phyloP scores from a whole-genome alignment of 805 yeast genomes.

The Kluyveromyces starmeri region DNA sequence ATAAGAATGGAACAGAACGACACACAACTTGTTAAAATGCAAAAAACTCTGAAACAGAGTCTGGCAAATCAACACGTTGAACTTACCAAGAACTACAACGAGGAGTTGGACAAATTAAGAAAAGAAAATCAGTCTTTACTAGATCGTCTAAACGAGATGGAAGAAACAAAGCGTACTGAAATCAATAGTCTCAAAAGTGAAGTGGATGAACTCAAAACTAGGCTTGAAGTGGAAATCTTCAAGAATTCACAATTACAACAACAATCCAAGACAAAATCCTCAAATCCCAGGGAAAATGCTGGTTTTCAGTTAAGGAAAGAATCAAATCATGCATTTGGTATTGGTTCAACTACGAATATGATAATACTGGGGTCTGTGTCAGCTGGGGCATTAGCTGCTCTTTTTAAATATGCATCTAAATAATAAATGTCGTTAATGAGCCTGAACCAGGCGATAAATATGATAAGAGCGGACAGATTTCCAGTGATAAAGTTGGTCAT shows the following conservation, averaged over 20 bases:
- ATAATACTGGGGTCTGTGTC: conserved; percentile 9
- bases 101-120: conserved; percentile 13
- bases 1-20: conserved; percentile 27
- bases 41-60: conserved; percentile 22
- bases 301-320: background rate
- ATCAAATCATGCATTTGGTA: background rate
- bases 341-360: conserved; percentile 2
- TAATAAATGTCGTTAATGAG: background rate
- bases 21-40: conserved; percentile 21
- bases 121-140: conserved; percentile 12
- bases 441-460: background rate
- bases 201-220: conserved; percentile 26
- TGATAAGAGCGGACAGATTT: too few species aligned
- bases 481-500: too few species aligned
- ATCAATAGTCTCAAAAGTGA: conserved; percentile 18
- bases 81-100: conserved; percentile 14
- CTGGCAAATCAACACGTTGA: conserved; percentile 22
- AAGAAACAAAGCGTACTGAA: conserved; percentile 11
- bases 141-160: conserved; percentile 9
- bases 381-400: conserved; percentile 9
- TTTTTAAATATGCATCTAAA: conserved; percentile 9
- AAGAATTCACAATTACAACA: conserved; percentile 17
- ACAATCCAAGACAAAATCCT: background rate
- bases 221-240: conserved; percentile 28
- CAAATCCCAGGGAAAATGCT: background rate